These are phyloP conservation scores for Neurospora sp. DNA, from an alignment of 495 filamentous ascomycete genomes.

Conservation along the genomic window DNA sequence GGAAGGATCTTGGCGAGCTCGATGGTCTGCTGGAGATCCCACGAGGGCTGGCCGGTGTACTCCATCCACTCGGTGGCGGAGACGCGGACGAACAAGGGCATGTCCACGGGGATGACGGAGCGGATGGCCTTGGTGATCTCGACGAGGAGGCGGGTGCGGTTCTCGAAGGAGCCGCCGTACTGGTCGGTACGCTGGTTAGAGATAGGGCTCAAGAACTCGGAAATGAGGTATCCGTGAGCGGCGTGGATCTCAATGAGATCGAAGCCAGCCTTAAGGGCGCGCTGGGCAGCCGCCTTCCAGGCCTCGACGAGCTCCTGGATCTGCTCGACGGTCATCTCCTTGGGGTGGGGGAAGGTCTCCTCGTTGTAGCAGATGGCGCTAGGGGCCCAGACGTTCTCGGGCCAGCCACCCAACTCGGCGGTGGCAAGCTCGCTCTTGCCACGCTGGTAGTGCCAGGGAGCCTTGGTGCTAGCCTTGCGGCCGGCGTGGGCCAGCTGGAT, in stretches of 20 bases:
- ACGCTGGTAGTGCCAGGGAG: constrained; percentile 42
- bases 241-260: constrained; percentile 56
- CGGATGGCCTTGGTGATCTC: constrained; percentile 39
- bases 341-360: constrained; percentile 33
- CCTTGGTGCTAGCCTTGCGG: constrained; percentile 55
- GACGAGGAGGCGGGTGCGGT: constrained; percentile 39
- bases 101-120: constrained; percentile 43
- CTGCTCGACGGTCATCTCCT: constrained; percentile 49
- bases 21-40: constrained; percentile 54
- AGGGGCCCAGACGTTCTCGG: constrained; percentile 46
- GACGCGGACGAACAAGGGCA: constrained; percentile 60
- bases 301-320: constrained; percentile 52
- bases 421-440: constrained; percentile 30
- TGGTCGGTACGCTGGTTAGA: constrained; percentile 47
- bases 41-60: constrained; percentile 41
- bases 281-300: constrained; percentile 49
- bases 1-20: constrained; percentile 54
- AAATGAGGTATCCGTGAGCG: constrained; percentile 56
- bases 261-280: constrained; percentile 57
- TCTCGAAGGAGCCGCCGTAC: constrained; percentile 50
- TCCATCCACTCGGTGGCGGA: constrained; percentile 67
- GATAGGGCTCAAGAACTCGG: constrained; percentile 52
- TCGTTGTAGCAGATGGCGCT: constrained; percentile 39
- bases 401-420: constrained; percentile 53
- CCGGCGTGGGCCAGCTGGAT: constrained; percentile 71